Conservation (phyloP, 257 asterid species). For the Plantago major region DNA sequence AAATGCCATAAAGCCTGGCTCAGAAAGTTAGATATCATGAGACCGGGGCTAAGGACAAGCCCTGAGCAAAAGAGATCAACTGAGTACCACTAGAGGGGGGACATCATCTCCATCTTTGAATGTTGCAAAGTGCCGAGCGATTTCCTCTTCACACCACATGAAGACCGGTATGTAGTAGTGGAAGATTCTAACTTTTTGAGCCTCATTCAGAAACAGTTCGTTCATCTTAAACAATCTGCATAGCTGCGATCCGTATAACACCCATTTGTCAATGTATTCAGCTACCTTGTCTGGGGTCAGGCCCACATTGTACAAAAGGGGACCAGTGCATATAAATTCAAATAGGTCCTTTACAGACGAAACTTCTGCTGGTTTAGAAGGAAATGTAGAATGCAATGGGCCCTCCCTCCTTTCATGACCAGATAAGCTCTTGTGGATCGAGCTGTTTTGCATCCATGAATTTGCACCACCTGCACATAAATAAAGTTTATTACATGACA, state of each 20-base stretch:
- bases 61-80: slow-evolving; percentile 10
- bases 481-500: slow-evolving; percentile 10
- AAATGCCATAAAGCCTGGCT: too few relatives aligned
- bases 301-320: slow-evolving; percentile 58
- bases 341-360: slow-evolving; percentile 67
- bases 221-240: slow-evolving; percentile 80
- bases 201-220: slow-evolving; percentile 60
- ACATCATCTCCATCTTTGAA: slow-evolving; percentile 64
- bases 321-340: slow-evolving; percentile 77
- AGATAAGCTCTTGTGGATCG: slow-evolving; percentile 22
- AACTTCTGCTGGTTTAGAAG: slow-evolving; percentile 48
- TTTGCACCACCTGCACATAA: slow-evolving; percentile 44
- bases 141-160: slow-evolving; percentile 90
- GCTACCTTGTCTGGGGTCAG: slow-evolving; percentile 69
- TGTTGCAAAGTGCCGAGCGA: slow-evolving; percentile 51
- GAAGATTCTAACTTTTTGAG: slow-evolving; percentile 76
- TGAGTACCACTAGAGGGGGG: slow-evolving; percentile 86
- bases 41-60: slow-evolving; percentile 1
- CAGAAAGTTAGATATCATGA: background rate
- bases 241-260: slow-evolving; percentile 66
- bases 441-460: slow-evolving; percentile 55
- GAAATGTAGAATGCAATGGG: slow-evolving; percentile 34
- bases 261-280: slow-evolving; percentile 85
- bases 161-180: slow-evolving; percentile 96
- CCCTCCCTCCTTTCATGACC: slow-evolving; percentile 36